These are phyloP conservation scores for Bruguiera hainesii DNA, from an alignment of 441 rosid species.

Conservation along the genomic window DNA sequence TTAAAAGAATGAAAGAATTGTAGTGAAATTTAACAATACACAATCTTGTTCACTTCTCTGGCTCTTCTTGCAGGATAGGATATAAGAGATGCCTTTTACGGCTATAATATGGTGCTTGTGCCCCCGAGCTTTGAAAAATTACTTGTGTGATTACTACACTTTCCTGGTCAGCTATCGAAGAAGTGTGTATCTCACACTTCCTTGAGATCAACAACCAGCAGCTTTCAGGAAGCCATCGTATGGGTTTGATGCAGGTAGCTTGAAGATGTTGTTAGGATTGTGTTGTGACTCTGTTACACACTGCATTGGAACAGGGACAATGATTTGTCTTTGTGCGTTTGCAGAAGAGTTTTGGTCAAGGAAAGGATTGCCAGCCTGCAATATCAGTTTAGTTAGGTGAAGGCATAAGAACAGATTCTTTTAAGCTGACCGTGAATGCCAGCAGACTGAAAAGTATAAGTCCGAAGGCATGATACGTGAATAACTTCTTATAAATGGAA, in stretches of 20 bases:
- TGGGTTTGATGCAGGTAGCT: conserved; percentile 84
- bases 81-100: too few species aligned
- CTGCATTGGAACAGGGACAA: conserved; percentile 19
- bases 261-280: conserved; percentile 40
- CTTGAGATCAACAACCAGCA: conserved; percentile 71
- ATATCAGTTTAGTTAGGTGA: conserved; percentile 9
- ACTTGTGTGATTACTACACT: not conserved
- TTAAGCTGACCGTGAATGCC: not conserved
- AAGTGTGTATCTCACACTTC: not conserved
- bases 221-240: conserved; percentile 91
- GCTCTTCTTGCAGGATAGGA: too few species aligned
- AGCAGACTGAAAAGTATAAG: not conserved
- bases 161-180: conserved; percentile 2
- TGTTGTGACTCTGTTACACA: conserved; percentile 58
- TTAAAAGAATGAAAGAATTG: too few species aligned
- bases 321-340: conserved; percentile 22
- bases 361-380: conserved; percentile 49
- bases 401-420: not conserved
- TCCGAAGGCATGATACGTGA: not conserved
- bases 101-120: too few species aligned
- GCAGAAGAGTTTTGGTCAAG: conserved; percentile 29
- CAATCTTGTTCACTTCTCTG: too few species aligned
- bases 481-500: not conserved
- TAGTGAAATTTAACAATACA: too few species aligned
- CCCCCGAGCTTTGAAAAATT: not conserved